phyloP scores from a whole-genome alignment of 495 filamentous ascomycete genomes.

The Cetradonia linearis region DNA sequence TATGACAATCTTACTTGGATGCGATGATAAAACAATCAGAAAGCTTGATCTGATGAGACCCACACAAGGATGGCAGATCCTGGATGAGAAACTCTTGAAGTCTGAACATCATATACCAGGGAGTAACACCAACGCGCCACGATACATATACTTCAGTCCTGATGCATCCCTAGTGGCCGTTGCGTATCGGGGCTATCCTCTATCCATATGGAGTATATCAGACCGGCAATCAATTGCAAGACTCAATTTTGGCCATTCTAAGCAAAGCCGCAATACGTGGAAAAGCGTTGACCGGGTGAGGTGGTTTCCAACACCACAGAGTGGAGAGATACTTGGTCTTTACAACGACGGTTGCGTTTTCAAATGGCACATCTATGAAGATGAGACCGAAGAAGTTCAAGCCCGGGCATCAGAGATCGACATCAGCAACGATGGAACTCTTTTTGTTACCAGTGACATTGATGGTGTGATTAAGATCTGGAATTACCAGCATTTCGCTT shows the following conservation, averaged over 20 bases:
- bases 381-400: neutral
- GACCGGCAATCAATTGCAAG: neutral
- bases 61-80: slow-evolving; percentile 17
- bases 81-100: slow-evolving; percentile 14
- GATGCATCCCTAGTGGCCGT: slow-evolving; percentile 22
- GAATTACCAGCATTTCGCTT: neutral
- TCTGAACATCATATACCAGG: slow-evolving; percentile 4
- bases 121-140: slow-evolving; percentile 8
- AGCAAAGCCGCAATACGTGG: neutral
- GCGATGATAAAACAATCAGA: slow-evolving; percentile 22
- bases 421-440: neutral
- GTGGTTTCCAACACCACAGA: neutral
- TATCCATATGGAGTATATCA: slow-evolving; percentile 21
- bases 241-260: neutral
- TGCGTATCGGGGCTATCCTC: slow-evolving; percentile 22
- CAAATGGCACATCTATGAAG: slow-evolving; percentile 1
- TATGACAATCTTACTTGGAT: slow-evolving; percentile 19
- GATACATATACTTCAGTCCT: slow-evolving; percentile 18
- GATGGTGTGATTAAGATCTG: neutral
- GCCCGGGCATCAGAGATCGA: slow-evolving; percentile 3
- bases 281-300: neutral
- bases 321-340: slow-evolving; percentile 1
- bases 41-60: slow-evolving; percentile 14
- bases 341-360: slow-evolving; percentile 9
- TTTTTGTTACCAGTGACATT: slow-evolving; percentile 6